Evolutionary conservation across 345 rosid species (phyloP).

Genomic region (Triadica sebifera): DNA sequence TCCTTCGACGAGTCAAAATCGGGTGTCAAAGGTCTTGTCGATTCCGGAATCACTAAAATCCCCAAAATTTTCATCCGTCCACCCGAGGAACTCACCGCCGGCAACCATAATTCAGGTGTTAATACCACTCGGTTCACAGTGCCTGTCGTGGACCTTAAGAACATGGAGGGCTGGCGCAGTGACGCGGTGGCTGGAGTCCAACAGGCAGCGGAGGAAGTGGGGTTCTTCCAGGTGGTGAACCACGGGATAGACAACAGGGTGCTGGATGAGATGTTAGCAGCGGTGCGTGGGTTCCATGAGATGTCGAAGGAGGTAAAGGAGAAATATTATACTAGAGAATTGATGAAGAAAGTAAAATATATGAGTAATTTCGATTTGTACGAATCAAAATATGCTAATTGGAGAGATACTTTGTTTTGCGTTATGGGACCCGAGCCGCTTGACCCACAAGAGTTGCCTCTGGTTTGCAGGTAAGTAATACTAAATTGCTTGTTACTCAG

Average conservation of each 20-base stretch:
- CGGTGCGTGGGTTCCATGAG: slow-evolving; percentile 19
- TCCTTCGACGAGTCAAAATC: slow-evolving; percentile 11
- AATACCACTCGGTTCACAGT: slow-evolving; percentile 7
- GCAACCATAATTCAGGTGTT: background rate
- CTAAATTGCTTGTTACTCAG: background rate
- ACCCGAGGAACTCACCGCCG: background rate
- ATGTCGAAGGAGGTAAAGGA: slow-evolving; percentile 3
- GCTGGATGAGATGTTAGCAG: slow-evolving; percentile 17
- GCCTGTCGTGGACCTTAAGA: slow-evolving; percentile 19
- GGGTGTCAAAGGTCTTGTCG: slow-evolving; percentile 10
- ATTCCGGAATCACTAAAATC: background rate
- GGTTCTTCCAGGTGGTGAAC: slow-evolving; percentile 24
- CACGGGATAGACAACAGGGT: slow-evolving; percentile 11
- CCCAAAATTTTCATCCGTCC: slow-evolving; percentile 5
- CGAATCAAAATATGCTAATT: slow-evolving; percentile 16
- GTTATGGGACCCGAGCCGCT: slow-evolving; percentile 11
- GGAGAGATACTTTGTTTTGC: slow-evolving; percentile 23
- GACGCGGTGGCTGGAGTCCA: slow-evolving; percentile 6
- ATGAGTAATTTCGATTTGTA: slow-evolving; percentile 15
- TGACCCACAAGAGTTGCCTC: slow-evolving; percentile 20
- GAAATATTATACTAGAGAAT: slow-evolving; percentile 2
- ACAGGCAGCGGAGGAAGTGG: slow-evolving; percentile 13
- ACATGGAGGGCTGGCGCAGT: background rate
- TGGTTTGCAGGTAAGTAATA: slow-evolving; percentile 17
- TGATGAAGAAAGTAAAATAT: background rate